These are phyloP conservation scores for Helianthus tuberosus DNA, from an alignment of 129 eudicot genomes.

Conservation along the genomic window DNA sequence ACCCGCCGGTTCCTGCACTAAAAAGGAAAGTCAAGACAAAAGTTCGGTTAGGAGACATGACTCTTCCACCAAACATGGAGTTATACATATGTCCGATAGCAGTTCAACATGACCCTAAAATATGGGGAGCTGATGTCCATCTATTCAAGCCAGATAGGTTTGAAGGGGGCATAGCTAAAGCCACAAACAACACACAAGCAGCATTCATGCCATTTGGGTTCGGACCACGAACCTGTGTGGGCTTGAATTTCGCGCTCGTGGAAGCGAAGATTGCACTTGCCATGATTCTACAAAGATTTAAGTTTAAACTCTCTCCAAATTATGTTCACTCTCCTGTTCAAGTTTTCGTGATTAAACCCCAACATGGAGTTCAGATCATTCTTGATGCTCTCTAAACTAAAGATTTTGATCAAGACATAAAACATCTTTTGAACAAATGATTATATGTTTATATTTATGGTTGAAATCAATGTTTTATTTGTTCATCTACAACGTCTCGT, in stretches of 20 bases:
- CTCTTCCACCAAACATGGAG: slow-evolving; percentile 52
- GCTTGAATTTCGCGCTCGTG: slow-evolving; percentile 53
- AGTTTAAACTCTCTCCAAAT: slow-evolving; percentile 55
- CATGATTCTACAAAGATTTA: slow-evolving; percentile 63
- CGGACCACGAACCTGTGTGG: slow-evolving; percentile 79
- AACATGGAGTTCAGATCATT: slow-evolving; percentile 42
- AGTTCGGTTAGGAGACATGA: slow-evolving; percentile 51
- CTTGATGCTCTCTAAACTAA: neutral
- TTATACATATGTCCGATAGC: slow-evolving; percentile 61
- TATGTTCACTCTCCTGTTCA: slow-evolving; percentile 69
- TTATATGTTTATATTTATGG: neutral
- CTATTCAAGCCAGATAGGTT: slow-evolving; percentile 74
- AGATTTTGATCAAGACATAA: neutral
- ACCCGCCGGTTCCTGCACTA: slow-evolving; percentile 66
- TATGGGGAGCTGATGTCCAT: slow-evolving; percentile 82
- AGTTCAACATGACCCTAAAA: slow-evolving; percentile 64
- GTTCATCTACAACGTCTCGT: neutral
- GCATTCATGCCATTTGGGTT: slow-evolving; percentile 75
- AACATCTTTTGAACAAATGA: neutral
- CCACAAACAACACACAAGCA: slow-evolving; percentile 61
- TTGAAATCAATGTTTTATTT: neutral
- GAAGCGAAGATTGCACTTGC: slow-evolving; percentile 72
- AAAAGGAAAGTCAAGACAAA: slow-evolving; percentile 46
- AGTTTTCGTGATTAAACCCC: slow-evolving; percentile 57
- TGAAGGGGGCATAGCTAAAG: slow-evolving; percentile 61